These are phyloP conservation scores for Fusarium robinianum DNA, from an alignment of 2,329 filamentous ascomycete species.

Conservation along the genomic window DNA sequence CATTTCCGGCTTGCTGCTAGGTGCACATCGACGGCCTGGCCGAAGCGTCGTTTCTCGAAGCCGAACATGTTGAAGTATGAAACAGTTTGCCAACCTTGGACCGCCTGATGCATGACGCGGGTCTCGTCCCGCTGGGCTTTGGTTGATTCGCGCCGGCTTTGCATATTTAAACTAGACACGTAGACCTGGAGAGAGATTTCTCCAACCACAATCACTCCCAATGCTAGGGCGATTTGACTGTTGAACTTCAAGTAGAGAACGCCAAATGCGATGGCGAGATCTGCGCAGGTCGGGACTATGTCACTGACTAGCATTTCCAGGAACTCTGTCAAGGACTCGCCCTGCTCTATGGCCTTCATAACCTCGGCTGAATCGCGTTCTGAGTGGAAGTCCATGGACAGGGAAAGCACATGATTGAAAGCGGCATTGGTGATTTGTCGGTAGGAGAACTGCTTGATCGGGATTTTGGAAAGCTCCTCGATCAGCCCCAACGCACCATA, in stretches of 20 bases:
- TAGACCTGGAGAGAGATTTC: conserved; percentile 36
- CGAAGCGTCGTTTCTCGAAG: conserved; percentile 38
- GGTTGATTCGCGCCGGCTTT: conserved; percentile 43
- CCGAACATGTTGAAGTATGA: conserved; percentile 46
- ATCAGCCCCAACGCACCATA: conserved; percentile 22
- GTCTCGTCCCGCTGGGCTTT: conserved; percentile 53
- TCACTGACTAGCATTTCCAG: conserved; percentile 64
- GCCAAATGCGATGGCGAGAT: conserved; percentile 63
- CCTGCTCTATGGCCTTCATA: conserved; percentile 67
- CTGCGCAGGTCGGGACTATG: conserved; percentile 64
- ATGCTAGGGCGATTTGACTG: conserved; percentile 54
- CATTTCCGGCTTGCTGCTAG: conserved; percentile 30
- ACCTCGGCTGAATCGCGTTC: conserved; percentile 67
- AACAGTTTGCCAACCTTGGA: conserved; percentile 64
- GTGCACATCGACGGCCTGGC: conserved; percentile 32
- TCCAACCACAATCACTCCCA: conserved; percentile 33
- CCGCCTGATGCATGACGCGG: conserved; percentile 60
- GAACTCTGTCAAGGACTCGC: conserved; percentile 61
- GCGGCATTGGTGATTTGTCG: conserved; percentile 62
- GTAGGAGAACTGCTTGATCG: conserved; percentile 49
- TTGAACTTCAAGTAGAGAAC: conserved; percentile 68
- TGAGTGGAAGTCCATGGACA: conserved; percentile 73
- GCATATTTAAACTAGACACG: conserved; percentile 45
- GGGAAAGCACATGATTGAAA: conserved; percentile 69
- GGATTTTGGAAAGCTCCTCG: conserved; percentile 38